Evolutionary conservation across 192 early-diverging fungal species (phyloP).

Genomic region (Coemansia sp.): DNA sequence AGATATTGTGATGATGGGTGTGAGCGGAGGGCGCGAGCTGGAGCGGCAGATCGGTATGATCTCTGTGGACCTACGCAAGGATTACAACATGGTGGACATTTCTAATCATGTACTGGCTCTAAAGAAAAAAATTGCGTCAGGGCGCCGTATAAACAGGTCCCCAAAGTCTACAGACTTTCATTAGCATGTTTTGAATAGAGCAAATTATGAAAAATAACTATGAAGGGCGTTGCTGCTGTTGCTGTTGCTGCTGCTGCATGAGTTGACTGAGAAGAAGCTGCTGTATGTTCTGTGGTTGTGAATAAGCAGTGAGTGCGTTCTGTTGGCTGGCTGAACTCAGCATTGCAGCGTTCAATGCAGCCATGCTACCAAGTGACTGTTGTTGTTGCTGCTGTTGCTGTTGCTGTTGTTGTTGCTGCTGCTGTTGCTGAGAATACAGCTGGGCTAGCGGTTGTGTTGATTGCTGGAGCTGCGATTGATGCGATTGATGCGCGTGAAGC

Average conservation of each 20-base stretch:
- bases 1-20: slow-evolving; percentile 29
- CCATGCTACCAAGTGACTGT: slow-evolving; percentile 24
- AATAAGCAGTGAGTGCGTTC: slow-evolving; percentile 8
- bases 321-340: slow-evolving; percentile 33
- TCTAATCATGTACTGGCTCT: slow-evolving; percentile 13
- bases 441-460: slow-evolving; percentile 19
- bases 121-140: slow-evolving; percentile 14
- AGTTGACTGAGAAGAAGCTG: slow-evolving; percentile 27
- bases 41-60: slow-evolving; percentile 28
- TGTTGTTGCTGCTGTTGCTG: slow-evolving; percentile 15
- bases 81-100: slow-evolving; percentile 21
- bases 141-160: neutral
- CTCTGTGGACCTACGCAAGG: slow-evolving; percentile 23
- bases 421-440: slow-evolving; percentile 13
- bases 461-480: slow-evolving; percentile 19
- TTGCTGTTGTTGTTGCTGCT: slow-evolving; percentile 33
- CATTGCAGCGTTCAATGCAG: slow-evolving; percentile 23
- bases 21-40: slow-evolving; percentile 11
- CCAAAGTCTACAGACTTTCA: neutral
- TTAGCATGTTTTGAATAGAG: neutral
- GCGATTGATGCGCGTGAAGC: slow-evolving; percentile 18
- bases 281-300: slow-evolving; percentile 34
- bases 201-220: slow-evolving; percentile 11
- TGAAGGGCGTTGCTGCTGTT: slow-evolving; percentile 36
- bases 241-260: slow-evolving; percentile 40